Conservation (phyloP, 306 rosid genomes). For the Oxytropis ochrocephala region DNA sequence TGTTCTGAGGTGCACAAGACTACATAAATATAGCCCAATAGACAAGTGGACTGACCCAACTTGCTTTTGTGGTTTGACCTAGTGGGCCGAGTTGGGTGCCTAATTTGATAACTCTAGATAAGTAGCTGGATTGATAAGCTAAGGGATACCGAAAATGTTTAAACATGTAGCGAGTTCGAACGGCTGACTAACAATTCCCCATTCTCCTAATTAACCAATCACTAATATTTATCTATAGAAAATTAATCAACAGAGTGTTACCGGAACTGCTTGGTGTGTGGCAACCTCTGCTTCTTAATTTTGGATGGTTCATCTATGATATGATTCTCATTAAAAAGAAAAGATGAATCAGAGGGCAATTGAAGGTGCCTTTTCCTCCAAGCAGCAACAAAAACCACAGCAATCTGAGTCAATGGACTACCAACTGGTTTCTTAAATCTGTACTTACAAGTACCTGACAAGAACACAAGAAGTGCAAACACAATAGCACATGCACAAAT, state of each 20-base stretch:
- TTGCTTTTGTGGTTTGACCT: too few relatives aligned
- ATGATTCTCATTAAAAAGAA: conserved; percentile 35
- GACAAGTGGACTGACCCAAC: too few relatives aligned
- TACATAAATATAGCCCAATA: too few relatives aligned
- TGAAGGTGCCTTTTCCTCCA: conserved; percentile 50
- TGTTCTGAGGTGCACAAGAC: too few relatives aligned
- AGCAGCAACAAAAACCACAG: conserved; percentile 55
- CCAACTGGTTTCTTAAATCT: conserved; percentile 68
- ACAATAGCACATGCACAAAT: conserved; percentile 60
- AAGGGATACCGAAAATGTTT: too few relatives aligned
- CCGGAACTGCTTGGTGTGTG: conserved; percentile 64
- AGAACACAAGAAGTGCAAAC: conserved; percentile 37
- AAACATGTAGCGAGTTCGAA: too few relatives aligned
- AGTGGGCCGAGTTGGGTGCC: too few relatives aligned
- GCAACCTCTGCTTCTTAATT: conserved; percentile 54
- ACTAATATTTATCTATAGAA: too few relatives aligned
- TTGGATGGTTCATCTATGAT: background rate
- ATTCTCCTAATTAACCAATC: too few relatives aligned
- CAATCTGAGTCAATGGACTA: conserved; percentile 81
- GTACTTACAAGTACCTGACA: conserved; percentile 63
- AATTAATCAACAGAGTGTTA: background rate
- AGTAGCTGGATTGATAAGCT: too few relatives aligned
- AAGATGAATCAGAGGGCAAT: conserved; percentile 44
- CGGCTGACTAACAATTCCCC: too few relatives aligned
- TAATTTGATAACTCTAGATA: too few relatives aligned